A percentile compares a stretch with the other conserved stretches of the same genome.
Evolutionary conservation across 176 grass and related monocot species (phyloP).

Genomic region (Poa annua): DNA sequence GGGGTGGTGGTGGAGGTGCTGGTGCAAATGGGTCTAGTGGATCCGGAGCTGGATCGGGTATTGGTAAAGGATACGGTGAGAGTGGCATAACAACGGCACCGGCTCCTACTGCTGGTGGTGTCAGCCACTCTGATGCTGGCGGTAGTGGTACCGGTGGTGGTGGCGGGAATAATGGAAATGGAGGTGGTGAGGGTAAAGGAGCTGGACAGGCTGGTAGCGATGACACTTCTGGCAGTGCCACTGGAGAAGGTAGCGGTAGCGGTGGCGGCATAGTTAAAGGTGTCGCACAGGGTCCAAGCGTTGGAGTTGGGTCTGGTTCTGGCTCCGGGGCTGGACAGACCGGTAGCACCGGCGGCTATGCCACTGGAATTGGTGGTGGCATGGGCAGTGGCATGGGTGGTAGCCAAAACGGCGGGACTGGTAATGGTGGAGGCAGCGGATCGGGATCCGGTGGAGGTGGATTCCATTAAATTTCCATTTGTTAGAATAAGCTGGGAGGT

Average conservation of each 20-base stretch:
- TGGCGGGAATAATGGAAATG: conserved; percentile 15
- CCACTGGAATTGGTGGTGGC: conserved; percentile 28
- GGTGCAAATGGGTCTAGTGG: conserved; percentile 38
- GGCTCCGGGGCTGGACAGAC: conserved; percentile 34
- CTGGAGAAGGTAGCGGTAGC: neutral
- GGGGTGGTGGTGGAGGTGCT: conserved; percentile 41
- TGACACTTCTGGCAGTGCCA: neutral
- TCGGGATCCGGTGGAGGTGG: conserved; percentile 40
- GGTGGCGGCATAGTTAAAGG: neutral
- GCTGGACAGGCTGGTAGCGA: neutral
- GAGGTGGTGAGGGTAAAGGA: neutral
- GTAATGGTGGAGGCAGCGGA: conserved; percentile 10
- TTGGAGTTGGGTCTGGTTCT: conserved; percentile 12
- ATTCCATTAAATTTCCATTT: conserved; percentile 3
- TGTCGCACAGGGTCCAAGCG: conserved; percentile 10
- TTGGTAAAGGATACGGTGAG: conserved; percentile 41
- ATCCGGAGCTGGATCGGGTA: neutral
- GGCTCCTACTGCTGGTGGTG: neutral
- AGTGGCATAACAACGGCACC: conserved; percentile 28
- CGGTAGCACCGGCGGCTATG: conserved; percentile 21
- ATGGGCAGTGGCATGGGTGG: conserved; percentile 29
- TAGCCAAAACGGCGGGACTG: conserved; percentile 17
- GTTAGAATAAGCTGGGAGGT: neutral
- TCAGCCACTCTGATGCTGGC: neutral
- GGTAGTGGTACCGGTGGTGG: conserved; percentile 9